Base-by-base conservation (phyloP, 2,329 filamentous ascomycete species). In the Phialophora verrucosa region DNA sequence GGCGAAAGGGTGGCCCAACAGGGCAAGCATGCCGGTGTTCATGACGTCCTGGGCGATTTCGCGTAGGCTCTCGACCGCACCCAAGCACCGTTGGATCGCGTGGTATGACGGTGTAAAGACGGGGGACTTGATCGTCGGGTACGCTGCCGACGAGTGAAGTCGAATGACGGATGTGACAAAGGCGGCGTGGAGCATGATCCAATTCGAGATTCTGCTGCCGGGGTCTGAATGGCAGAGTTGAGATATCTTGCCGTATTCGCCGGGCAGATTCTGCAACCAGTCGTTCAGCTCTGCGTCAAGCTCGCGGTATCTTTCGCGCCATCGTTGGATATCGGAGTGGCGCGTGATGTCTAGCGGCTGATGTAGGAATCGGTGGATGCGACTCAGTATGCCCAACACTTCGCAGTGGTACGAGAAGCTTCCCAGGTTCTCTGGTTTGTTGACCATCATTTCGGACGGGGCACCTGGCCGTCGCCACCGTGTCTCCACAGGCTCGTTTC, bases 151-250 rank as follows among this genome's bases (percentile, higher is more conserved):
- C 0, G 93, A 96, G 79, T 97, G 93, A 20, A 97, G 85, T 47
- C 93, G 88, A 72, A 97, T 96, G 4, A 96, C 89, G 53, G 93
- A 91, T 83, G 92, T 96, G 77, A 96, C 91, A 74, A 93, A 96
- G 0, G 92, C 93, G 4, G 91, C 90, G 76, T 97, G 93, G 29
- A 97, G 83, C 90, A 96, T 96, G 60, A 97, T 88, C 90, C 92
- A 93, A 74, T 91, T 92, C 32, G 67, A 69, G 35, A 71, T 71
- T 31, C 67, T 58, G 44, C 69, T 71, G 12, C 69, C 69, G 5
- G 69, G 59, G 92, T 82, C 75, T 8, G 77, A 85, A 68, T 89
- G 88, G 74, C 93, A 93, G 0, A 95, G 79, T 69, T 91, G 90
- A 54, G 89, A 87, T 81, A 93, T 91, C 77, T 95, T 94, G 29